Evolutionary conservation across 2,329 filamentous ascomycete genomes (phyloP).

Genomic region (Fusarium sp.): DNA sequence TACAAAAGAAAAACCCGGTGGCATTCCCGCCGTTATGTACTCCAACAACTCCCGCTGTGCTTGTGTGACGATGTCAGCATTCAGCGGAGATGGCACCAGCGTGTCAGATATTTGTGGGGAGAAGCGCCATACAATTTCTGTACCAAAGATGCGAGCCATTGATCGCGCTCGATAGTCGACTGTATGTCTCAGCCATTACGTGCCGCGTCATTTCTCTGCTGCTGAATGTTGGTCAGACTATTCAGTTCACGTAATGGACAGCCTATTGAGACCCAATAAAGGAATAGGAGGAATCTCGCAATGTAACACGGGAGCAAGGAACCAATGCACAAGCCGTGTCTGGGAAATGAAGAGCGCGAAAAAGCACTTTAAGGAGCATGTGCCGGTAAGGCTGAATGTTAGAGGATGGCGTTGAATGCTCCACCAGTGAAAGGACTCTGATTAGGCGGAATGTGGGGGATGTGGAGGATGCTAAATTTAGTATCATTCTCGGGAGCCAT

Average conservation of each 20-base stretch:
- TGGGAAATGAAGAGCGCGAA: not conserved
- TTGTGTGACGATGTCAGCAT: not conserved
- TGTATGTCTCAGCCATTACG: not conserved
- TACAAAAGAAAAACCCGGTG: not conserved
- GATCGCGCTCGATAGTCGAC: not conserved
- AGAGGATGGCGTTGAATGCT: not conserved
- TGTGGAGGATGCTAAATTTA: not conserved
- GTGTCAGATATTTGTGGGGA: slow-evolving; percentile 2
- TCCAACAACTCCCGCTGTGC: not conserved
- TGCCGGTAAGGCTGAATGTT: not conserved
- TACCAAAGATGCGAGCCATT: not conserved
- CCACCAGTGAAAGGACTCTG: not conserved
- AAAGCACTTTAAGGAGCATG: not conserved
- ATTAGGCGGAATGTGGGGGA: not conserved
- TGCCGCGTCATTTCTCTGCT: not conserved
- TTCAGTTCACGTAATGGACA: not conserved
- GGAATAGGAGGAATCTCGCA: not conserved
- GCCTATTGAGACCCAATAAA: not conserved
- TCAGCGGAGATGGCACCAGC: not conserved
- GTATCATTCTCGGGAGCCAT: not conserved
- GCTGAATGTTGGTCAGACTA: not conserved
- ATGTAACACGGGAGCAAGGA: not conserved
- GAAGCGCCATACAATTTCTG: not conserved
- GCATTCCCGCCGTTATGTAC: not conserved
- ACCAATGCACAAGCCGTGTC: not conserved